Evolutionary conservation across 2,329 filamentous ascomycete genomes (phyloP).

Genomic region (Purpureocillium takamizusanense): DNA sequence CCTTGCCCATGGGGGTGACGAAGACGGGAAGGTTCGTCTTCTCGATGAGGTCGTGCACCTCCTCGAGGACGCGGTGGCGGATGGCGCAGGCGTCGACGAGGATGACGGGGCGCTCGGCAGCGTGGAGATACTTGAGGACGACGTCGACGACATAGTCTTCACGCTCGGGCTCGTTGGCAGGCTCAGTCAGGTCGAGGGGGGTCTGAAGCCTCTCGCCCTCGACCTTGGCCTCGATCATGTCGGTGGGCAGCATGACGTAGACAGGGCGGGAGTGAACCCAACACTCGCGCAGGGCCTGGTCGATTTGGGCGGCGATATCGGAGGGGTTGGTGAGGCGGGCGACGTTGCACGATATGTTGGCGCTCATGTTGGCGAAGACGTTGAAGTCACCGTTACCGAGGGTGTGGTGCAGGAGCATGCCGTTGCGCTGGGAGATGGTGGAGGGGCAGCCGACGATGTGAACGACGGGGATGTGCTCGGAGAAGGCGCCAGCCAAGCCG

Average conservation of each 20-base stretch:
- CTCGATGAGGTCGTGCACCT: slow-evolving; percentile 63
- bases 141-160: slow-evolving; percentile 80
- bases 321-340: slow-evolving; percentile 61
- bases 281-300: slow-evolving; percentile 67
- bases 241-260: slow-evolving; percentile 75
- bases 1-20: slow-evolving; percentile 86
- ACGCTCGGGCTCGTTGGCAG: slow-evolving; percentile 57
- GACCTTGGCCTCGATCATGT: slow-evolving; percentile 69
- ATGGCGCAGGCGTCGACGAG: slow-evolving; percentile 78
- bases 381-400: slow-evolving; percentile 73
- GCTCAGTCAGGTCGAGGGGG: slow-evolving; percentile 57
- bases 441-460: slow-evolving; percentile 54
- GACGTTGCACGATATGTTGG: slow-evolving; percentile 60
- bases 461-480: slow-evolving; percentile 62
- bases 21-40: slow-evolving; percentile 73
- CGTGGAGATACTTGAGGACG: slow-evolving; percentile 62
- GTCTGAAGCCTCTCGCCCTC: slow-evolving; percentile 64
- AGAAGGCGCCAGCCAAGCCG: slow-evolving; percentile 64
- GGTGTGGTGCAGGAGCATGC: slow-evolving; percentile 55
- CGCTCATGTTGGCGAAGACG: slow-evolving; percentile 73
- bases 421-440: slow-evolving; percentile 36
- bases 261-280: slow-evolving; percentile 68
- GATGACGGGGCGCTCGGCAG: slow-evolving; percentile 66
- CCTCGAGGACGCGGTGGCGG: slow-evolving; percentile 62
- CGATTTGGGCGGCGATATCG: slow-evolving; percentile 67